Evolutionary conservation across 805 yeast species (phyloP).

Genomic region (Myxozyma udenii): DNA sequence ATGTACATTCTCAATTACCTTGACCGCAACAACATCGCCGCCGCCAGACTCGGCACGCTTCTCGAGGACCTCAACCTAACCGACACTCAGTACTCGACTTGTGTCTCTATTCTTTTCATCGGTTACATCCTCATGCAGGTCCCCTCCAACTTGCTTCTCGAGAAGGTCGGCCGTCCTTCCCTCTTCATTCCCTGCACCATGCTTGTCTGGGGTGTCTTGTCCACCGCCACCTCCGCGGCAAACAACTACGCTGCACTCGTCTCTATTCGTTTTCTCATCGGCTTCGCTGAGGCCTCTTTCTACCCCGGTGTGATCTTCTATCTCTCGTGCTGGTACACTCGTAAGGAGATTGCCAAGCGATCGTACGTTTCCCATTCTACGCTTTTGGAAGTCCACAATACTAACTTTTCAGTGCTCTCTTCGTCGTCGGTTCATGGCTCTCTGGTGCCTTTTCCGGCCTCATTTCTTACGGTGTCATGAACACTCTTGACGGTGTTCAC

Average conservation of each 20-base stretch:
- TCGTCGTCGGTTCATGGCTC: slow-evolving; percentile 49
- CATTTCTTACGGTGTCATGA: slow-evolving; percentile 52
- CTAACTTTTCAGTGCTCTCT: slow-evolving; percentile 37
- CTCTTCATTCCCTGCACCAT: slow-evolving; percentile 6
- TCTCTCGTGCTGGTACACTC: slow-evolving; percentile 54
- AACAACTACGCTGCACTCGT: slow-evolving; percentile 34
- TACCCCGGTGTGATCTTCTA: slow-evolving; percentile 49
- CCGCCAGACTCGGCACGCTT: slow-evolving; percentile 47
- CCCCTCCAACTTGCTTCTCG: slow-evolving; percentile 8
- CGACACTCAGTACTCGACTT: slow-evolving; percentile 2
- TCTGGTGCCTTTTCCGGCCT: slow-evolving; percentile 56
- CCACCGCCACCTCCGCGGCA: background rate
- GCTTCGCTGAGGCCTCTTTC: slow-evolving; percentile 49
- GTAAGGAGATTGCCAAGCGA: slow-evolving; percentile 50
- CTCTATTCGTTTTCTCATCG: slow-evolving; percentile 46
- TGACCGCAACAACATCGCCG: slow-evolving; percentile 48
- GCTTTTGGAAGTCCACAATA: background rate
- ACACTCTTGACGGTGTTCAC: slow-evolving; percentile 42
- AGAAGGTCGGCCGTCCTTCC: slow-evolving; percentile 1
- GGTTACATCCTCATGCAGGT: slow-evolving; percentile 1
- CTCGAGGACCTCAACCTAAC: slow-evolving; percentile 42
- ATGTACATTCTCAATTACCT: slow-evolving; percentile 50
- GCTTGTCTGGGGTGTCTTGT: slow-evolving; percentile 7
- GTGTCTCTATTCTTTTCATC: slow-evolving; percentile 6
- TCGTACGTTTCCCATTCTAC: slow-evolving; percentile 32